Base-by-base conservation (phyloP, 2,329 filamentous ascomycete species). In the Neoscytalidium dimidiatum region DNA sequence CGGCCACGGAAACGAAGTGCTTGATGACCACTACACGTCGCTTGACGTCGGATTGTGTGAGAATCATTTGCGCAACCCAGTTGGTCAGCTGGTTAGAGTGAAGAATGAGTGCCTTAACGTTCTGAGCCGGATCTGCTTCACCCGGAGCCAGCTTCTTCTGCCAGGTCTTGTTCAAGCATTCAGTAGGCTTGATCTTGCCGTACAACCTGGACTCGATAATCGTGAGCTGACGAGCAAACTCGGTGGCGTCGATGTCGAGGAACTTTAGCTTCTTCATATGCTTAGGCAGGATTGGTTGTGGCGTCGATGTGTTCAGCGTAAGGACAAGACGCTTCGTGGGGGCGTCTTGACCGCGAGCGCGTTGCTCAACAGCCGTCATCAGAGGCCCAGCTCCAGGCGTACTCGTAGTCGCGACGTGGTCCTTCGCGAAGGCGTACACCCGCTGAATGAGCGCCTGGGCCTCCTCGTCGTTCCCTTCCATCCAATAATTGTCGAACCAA, bases 221-320 rank as follows among this genome's bases (percentile, higher is more conserved):
- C 0, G 95, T 99, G 68, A 99, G 84, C 78, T 99, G 95, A 53
- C 95, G 89, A n/a, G 95, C 95, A 78, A 99, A 98, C 75, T 99
- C 95, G 0, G 91, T 92, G 0, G 93, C 89, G 74, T 99, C 95
- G 71, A 99, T 97, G 75, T 99, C 95, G 64, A 98, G 81, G 80
- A 99, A 98, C 78, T 98, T 99, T 71, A 99, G 86, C 80, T 97
- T 99, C 86, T 95, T 97, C 93, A 99, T 96, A 77, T 98, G 97
- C 85, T 97, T 97, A 1, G 95, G 95, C 76, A 97, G 88, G 74
- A 98, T 97, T 1, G 95, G 92, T 38, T 90, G 82, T 3, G 95
- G 94, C 0, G 92, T 91, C 68, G 92, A 90, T 71, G 90, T 89
- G 74, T 89, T 94, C 68, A 95, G 83, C 0, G 93, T 98, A 68